Percentiles rank a stretch among this genome's conserved stretches.
Conservation (phyloP, 768 basidiomycete genomes). For the Multifurca ochricompacta region DNA sequence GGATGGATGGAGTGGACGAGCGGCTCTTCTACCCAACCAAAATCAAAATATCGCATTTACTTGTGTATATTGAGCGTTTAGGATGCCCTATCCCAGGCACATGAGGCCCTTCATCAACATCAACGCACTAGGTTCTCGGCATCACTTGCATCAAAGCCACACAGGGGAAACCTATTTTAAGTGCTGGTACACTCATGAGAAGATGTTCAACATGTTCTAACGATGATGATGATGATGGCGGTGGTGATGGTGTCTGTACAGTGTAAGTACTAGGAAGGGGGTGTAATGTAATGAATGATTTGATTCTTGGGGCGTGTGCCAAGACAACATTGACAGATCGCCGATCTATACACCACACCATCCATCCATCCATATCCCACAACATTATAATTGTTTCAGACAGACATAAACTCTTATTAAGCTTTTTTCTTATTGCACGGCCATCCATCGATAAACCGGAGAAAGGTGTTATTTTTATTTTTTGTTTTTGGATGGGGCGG, state of each 20-base stretch:
- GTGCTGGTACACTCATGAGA: neutral
- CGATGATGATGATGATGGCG: neutral
- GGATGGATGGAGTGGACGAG: too few species aligned
- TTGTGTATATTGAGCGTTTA: neutral
- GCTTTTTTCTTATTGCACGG: neutral
- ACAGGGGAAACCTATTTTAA: neutral
- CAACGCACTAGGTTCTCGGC: neutral
- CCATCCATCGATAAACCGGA: neutral
- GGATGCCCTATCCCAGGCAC: slow-evolving; percentile 4
- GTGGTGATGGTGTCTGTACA: too few species aligned
- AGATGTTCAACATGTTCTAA: neutral
- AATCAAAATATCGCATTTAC: too few species aligned
- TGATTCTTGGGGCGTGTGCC: neutral
- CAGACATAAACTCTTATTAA: neutral
- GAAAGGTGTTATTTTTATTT: too few species aligned
- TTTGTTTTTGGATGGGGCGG: too few species aligned
- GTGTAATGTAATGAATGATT: too few species aligned
- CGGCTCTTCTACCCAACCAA: too few species aligned
- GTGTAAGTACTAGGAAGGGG: too few species aligned
- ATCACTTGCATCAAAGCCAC: neutral
- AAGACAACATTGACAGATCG: neutral
- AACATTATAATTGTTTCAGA: neutral
- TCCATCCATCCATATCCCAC: neutral
- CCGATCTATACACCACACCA: neutral
- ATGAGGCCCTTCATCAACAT: neutral